Evolutionary conservation across 345 rosid species (phyloP).

Genomic region (Aquilaria malaccensis): DNA sequence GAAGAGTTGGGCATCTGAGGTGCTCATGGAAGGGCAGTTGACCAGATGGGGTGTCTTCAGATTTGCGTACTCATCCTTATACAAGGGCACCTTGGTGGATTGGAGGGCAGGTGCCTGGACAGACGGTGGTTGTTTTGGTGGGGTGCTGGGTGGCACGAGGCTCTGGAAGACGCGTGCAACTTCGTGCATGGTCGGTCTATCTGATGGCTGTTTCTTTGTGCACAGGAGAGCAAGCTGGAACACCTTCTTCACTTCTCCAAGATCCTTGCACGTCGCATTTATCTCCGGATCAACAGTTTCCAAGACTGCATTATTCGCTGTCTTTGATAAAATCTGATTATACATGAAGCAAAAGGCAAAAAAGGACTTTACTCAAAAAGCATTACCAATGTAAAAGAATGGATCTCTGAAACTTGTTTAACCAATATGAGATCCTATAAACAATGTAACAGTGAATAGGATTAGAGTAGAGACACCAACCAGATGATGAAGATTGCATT

Average conservation of each 20-base stretch:
- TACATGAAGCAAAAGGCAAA: not conserved
- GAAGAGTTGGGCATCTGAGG: slow-evolving; percentile 91
- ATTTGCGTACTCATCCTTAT: slow-evolving; percentile 82
- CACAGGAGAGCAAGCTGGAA: slow-evolving; percentile 87
- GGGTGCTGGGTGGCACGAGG: slow-evolving; percentile 32
- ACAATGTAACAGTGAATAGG: not conserved
- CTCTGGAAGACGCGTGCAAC: slow-evolving; percentile 73
- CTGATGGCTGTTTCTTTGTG: slow-evolving; percentile 71
- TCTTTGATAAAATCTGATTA: slow-evolving; percentile 70
- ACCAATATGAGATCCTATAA: not conserved
- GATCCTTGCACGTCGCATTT: slow-evolving; percentile 67
- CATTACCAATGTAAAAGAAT: no score
- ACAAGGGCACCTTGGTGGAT: slow-evolving; percentile 41
- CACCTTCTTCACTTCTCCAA: slow-evolving; percentile 74
- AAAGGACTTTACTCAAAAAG: not conserved
- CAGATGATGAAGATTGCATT: slow-evolving; percentile 89
- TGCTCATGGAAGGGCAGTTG: slow-evolving; percentile 87
- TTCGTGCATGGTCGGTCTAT: slow-evolving; percentile 90
- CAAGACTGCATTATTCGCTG: slow-evolving; percentile 80
- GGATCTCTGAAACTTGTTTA: no score
- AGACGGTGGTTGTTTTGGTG: slow-evolving; percentile 38
- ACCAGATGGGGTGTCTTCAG: slow-evolving; percentile 77
- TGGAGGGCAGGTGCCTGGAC: slow-evolving; percentile 19
- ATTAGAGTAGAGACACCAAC: slow-evolving; percentile 25
- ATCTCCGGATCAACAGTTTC: slow-evolving; percentile 79